Conservation (phyloP, 164 flowering plant species). For the Sextonia rubra region DNA sequence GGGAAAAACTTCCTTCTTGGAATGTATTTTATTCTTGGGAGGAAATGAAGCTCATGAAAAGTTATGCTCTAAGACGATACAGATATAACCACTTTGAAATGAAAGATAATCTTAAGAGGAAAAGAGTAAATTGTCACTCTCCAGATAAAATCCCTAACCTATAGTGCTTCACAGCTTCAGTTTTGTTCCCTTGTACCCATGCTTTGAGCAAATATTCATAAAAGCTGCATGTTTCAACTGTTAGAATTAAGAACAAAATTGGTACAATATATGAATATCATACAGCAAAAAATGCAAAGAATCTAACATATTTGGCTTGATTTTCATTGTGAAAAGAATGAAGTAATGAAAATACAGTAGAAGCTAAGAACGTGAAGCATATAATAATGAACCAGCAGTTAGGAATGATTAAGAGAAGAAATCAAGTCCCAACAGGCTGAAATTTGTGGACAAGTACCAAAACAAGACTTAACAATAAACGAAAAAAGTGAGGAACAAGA, state of each 20-base stretch:
- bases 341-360: background rate
- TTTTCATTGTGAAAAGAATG: background rate
- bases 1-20: background rate
- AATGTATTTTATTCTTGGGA: background rate
- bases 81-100: background rate
- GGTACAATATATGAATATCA: background rate
- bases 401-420: background rate
- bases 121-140: background rate
- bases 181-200: constrained; percentile 98
- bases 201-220: constrained; percentile 95
- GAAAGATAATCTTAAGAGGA: background rate
- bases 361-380: background rate
- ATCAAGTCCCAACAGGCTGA: background rate
- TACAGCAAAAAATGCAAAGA: background rate
- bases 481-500: background rate
- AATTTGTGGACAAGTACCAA: background rate
- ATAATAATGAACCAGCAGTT: too few species aligned
- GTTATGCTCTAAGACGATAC: background rate
- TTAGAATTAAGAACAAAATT: constrained; percentile 9
- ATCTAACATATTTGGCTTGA: background rate
- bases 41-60: too few species aligned
- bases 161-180: constrained; percentile 64
- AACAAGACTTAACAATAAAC: too few species aligned
- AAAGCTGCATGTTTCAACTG: constrained; percentile 52
- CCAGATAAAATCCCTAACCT: constrained; percentile 34